phyloP scores from a whole-genome alignment of 108 stramenopile species.

The Tribonema minus region DNA sequence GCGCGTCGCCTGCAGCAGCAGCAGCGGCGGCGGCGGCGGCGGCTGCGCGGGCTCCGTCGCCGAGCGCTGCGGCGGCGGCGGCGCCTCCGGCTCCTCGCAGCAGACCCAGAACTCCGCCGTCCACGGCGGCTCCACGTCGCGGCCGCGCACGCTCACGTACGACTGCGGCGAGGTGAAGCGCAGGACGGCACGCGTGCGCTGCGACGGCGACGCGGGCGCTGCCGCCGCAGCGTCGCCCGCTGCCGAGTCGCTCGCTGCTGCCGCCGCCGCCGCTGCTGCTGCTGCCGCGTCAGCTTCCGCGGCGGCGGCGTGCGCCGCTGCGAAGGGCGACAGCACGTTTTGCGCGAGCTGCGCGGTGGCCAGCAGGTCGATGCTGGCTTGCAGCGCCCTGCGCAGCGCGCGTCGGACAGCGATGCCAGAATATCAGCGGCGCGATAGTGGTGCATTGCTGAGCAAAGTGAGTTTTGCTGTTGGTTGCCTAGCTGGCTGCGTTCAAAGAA shows the following conservation, averaged over 20 bases:
- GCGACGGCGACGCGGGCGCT: not conserved
- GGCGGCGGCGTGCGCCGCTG: not conserved
- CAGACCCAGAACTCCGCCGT: constrained; percentile 37
- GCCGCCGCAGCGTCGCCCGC: not conserved
- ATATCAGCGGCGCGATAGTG: too few relatives aligned
- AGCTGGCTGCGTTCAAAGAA: too few relatives aligned
- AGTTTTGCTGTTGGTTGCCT: too few relatives aligned
- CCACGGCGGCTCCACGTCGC: constrained; percentile 40
- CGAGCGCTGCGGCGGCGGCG: not conserved
- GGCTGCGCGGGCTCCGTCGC: not conserved
- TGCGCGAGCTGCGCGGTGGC: constrained; percentile 16
- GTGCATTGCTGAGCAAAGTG: too few relatives aligned
- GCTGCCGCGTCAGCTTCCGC: not conserved
- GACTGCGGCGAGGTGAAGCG: constrained; percentile 16
- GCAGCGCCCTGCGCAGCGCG: constrained; percentile 22
- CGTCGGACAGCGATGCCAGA: too few relatives aligned
- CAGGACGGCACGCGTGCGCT: constrained; percentile 5
- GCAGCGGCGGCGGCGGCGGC: not conserved
- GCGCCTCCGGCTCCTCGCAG: constrained; percentile 6
- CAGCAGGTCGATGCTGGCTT: constrained; percentile 19
- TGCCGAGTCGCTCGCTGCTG: not conserved
- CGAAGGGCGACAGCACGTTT: not conserved
- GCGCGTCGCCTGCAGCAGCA: too few relatives aligned
- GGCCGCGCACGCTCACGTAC: constrained; percentile 20
- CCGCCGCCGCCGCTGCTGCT: not conserved